phyloP scores from a whole-genome alignment of 2,329 filamentous ascomycete genomes.

The Beauveria varroae region DNA sequence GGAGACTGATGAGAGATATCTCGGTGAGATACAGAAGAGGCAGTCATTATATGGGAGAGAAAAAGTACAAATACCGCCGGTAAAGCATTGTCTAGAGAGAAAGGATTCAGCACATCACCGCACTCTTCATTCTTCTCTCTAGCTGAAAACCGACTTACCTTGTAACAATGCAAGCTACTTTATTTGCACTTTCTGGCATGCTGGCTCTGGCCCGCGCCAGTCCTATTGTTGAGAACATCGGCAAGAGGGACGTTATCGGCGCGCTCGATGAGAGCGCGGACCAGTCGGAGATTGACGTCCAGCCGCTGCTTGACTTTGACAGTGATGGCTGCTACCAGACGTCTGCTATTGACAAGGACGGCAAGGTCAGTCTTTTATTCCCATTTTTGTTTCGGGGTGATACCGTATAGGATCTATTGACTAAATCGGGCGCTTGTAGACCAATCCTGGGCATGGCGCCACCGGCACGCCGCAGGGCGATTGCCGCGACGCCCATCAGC shows the following conservation, averaged over 20 bases:
- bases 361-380: constrained; percentile 17
- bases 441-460: constrained; percentile 19
- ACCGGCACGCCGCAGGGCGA: constrained; percentile 22
- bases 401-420: not conserved
- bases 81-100: not conserved
- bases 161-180: not conserved
- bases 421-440: constrained; percentile 12
- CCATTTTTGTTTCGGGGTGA: not conserved
- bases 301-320: constrained; percentile 33
- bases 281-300: constrained; percentile 26
- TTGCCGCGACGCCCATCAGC: constrained; percentile 23
- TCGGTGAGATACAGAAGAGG: not conserved
- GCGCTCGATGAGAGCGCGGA: constrained; percentile 26
- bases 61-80: not conserved
- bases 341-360: constrained; percentile 33
- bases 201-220: constrained; percentile 15
- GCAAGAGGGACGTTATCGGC: constrained; percentile 20
- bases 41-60: not conserved
- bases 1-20: not conserved
- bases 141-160: not conserved
- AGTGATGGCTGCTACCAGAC: constrained; percentile 37
- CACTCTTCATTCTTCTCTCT: not conserved
- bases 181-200: constrained; percentile 1
- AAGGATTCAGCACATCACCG: not conserved
- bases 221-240: constrained; percentile 4